Evolutionary conservation across 768 basidiomycete species (phyloP), one percentile per base, ranked within the genome.

Genomic region (Leccinum variicolor): DNA sequence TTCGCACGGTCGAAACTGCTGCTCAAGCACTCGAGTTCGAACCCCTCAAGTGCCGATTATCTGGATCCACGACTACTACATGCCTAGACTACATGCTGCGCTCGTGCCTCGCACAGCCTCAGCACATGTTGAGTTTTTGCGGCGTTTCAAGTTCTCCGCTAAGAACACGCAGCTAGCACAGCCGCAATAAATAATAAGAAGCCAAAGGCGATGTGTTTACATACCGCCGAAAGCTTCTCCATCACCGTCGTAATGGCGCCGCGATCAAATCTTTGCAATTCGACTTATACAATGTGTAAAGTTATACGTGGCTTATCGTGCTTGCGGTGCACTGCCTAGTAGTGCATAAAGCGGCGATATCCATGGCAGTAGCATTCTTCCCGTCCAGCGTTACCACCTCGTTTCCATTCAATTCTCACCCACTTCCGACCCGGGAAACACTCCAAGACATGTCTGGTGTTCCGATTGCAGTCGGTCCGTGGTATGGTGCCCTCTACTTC

Each of bases 401-500:
- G 21, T 17, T 25, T 36, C 50, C 21, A 21, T 19, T 36, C 36
- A n/a, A n/a, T 4, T 34, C 7, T 33, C 21, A 15, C 33, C 11
- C 19, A 50, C 29, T 4, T 33, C 50, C 6, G 1, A 34, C 50
- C n/a, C 13, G 10, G 31, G n/a, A 2, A 25, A 34, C 8, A 29
- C 17, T 9, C 21, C 13, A 2, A 54, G 31, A 47, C 15, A 55
- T 55, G 54, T 49, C 54, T 34, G 23, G 11, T 39, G 4, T 36
- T 26, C 46, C 31, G 10, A 19, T 55, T 15, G 23, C 31, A n/a
- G 46, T 54, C 8, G 54, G 34, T 26, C 34, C 54, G 11, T 28
- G 34, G 17, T 49, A 55, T 49, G 54, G 54, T 31, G 46, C 54
- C 4, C 6, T 55, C 33, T 49, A 49, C 54, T 55, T 55, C 39